A percentile compares a stretch with the other conserved stretches of the same genome.
phyloP scores from a whole-genome alignment of 2,329 filamentous ascomycete species.

The Clarireedia monteithiana region DNA sequence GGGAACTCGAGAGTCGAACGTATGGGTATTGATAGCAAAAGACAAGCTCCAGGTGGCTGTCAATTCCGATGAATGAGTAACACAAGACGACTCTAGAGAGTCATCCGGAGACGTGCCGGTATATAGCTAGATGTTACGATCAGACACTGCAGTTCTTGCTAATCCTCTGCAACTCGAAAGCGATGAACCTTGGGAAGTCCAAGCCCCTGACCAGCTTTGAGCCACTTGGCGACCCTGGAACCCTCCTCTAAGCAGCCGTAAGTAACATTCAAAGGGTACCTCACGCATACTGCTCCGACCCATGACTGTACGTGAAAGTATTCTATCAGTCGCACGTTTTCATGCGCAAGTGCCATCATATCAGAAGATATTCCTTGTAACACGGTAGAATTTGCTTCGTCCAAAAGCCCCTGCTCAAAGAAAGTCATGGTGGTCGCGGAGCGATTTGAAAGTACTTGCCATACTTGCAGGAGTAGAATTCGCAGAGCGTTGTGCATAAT shows the following conservation, averaged over 20 bases:
- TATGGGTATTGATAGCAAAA: too few relatives aligned
- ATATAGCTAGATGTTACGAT: not conserved
- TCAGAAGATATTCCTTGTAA: slow-evolving; percentile 10
- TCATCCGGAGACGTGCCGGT: not conserved
- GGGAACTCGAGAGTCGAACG: too few relatives aligned
- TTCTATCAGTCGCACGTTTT: slow-evolving; percentile 7
- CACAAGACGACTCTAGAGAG: not conserved
- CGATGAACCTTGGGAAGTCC: not conserved
- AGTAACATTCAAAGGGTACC: slow-evolving; percentile 12
- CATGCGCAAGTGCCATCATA: slow-evolving; percentile 5
- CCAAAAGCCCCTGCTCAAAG: slow-evolving; percentile 2
- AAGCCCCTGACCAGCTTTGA: not conserved
- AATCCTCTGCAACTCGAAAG: not conserved
- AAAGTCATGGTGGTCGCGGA: not conserved
- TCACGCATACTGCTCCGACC: slow-evolving; percentile 8
- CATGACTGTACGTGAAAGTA: slow-evolving; percentile 8
- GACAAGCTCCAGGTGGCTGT: too few relatives aligned
- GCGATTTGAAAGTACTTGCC: not conserved
- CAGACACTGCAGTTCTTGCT: not conserved
- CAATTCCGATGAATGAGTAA: too few relatives aligned
- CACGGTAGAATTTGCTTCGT: slow-evolving; percentile 3
- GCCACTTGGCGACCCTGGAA: slow-evolving; percentile 11
- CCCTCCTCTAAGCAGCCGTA: slow-evolving; percentile 9
- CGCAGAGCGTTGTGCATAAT: slow-evolving; percentile 7
- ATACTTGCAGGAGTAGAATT: slow-evolving; percentile 12